A percentile compares a stretch with the other conserved stretches of the same genome.
Evolutionary conservation across 140 eudicot genomes (phyloP).

Genomic region (Anethum foeniculum): DNA sequence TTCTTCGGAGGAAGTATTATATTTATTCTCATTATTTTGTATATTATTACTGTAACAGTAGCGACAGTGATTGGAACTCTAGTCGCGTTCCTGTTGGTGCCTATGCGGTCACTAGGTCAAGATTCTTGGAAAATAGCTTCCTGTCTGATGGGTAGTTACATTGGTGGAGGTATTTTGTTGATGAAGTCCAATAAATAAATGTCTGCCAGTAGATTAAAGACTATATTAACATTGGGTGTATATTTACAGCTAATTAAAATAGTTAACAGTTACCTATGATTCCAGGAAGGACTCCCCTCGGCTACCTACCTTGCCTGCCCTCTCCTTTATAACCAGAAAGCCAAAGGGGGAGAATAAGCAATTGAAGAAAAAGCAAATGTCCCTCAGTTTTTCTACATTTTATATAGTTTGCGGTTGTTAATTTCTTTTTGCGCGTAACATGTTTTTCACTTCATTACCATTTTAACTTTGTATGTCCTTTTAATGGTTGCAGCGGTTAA

Average conservation of each 20-base stretch:
- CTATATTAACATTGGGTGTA: background rate
- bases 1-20: background rate
- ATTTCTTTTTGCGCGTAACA: background rate
- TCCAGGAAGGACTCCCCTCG: background rate
- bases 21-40: background rate
- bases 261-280: background rate
- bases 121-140: constrained; percentile 92
- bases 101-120: constrained; percentile 89
- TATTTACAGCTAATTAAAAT: background rate
- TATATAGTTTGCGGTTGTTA: background rate
- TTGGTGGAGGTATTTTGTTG: constrained; percentile 69
- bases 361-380: background rate
- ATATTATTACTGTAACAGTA: constrained; percentile 24
- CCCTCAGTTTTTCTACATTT: background rate
- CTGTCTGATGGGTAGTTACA: constrained; percentile 85
- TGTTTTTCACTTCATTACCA: background rate
- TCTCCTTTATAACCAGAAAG: background rate
- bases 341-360: background rate
- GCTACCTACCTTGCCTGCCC: background rate
- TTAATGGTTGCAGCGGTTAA: constrained; percentile 52
- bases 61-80: constrained; percentile 65
- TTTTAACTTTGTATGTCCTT: background rate
- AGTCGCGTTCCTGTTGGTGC: constrained; percentile 60
- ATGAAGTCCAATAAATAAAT: background rate
- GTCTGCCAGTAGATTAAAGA: background rate